These are phyloP conservation scores for Fusarium foetens DNA, from an alignment of 2,329 filamentous ascomycete species.

Conservation along the genomic window DNA sequence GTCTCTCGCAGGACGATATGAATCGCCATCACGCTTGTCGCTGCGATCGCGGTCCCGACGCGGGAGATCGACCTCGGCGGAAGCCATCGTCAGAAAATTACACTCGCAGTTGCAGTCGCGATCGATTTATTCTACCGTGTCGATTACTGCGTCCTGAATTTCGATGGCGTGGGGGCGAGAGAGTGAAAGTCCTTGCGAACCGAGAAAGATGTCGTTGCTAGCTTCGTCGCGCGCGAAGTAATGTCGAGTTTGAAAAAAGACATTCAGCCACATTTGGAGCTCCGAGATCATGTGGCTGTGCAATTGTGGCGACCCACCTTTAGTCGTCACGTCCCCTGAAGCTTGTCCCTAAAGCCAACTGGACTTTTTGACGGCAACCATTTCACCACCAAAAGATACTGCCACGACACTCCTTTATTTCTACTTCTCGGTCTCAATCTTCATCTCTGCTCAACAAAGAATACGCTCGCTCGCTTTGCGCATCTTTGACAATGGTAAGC, in stretches of 20 bases:
- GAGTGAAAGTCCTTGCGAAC: conserved; percentile 14
- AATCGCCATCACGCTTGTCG: conserved; percentile 59
- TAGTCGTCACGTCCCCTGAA: conserved; percentile 29
- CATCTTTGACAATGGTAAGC: conserved; percentile 42
- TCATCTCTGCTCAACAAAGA: conserved; percentile 19
- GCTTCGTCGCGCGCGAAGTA: conserved; percentile 23
- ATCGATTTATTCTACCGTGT: not conserved
- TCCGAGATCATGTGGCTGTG: conserved; percentile 12
- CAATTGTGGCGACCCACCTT: conserved; percentile 26
- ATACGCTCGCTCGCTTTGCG: conserved; percentile 32
- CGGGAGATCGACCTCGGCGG: conserved; percentile 56
- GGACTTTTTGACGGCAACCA: conserved; percentile 31
- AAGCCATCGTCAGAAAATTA: conserved; percentile 53
- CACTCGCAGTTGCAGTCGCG: not conserved
- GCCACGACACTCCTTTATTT: conserved; percentile 40
- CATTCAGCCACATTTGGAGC: conserved; percentile 5
- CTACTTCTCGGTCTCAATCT: conserved; percentile 6
- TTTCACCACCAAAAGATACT: conserved; percentile 26
- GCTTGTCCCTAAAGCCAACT: conserved; percentile 32
- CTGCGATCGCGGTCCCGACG: conserved; percentile 51
- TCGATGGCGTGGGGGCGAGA: conserved; percentile 28
- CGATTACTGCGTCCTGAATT: not conserved
- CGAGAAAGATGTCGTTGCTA: conserved; percentile 29
- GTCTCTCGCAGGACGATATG: conserved; percentile 57
- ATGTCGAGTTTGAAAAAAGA: conserved; percentile 38